These are phyloP conservation scores for Botrytis medusae DNA, from an alignment of 2,329 filamentous ascomycete genomes.

Conservation along the genomic window DNA sequence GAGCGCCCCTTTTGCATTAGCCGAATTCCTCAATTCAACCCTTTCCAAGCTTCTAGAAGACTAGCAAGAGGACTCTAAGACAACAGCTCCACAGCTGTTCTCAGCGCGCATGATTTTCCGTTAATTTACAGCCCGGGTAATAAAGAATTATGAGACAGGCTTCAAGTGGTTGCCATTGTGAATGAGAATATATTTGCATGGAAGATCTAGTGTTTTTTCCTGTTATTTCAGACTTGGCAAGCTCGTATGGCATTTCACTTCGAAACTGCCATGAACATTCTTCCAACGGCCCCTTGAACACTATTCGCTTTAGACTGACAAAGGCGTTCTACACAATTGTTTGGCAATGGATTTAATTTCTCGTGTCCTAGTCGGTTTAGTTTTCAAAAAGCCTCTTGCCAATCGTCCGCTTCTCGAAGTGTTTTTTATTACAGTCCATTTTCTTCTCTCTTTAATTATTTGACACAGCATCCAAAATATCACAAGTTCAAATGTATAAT, in stretches of 20 bases:
- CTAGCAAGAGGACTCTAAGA: neutral
- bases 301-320: neutral
- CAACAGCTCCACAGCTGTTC: neutral
- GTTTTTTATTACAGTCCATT: neutral
- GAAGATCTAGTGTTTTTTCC: neutral
- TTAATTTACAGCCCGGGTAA: neutral
- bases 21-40: neutral
- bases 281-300: neutral
- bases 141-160: neutral
- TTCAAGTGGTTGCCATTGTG: slow-evolving; percentile 1
- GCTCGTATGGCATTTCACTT: neutral
- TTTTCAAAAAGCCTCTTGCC: neutral
- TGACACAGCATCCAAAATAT: too few species aligned
- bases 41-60: neutral
- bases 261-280: neutral
- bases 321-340: neutral
- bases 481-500: neutral
- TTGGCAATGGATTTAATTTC: neutral
- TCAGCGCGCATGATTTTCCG: too few species aligned
- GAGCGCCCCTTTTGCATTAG: slow-evolving; percentile 9
- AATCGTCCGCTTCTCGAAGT: too few species aligned
- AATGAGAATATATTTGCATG: neutral
- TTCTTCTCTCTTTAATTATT: neutral
- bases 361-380: neutral
- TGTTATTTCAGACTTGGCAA: neutral